Evolutionary conservation across 805 yeast genomes (phyloP), one percentile per base, ranked within the genome.

Genomic region (Diddensiella transvaalensis): DNA sequence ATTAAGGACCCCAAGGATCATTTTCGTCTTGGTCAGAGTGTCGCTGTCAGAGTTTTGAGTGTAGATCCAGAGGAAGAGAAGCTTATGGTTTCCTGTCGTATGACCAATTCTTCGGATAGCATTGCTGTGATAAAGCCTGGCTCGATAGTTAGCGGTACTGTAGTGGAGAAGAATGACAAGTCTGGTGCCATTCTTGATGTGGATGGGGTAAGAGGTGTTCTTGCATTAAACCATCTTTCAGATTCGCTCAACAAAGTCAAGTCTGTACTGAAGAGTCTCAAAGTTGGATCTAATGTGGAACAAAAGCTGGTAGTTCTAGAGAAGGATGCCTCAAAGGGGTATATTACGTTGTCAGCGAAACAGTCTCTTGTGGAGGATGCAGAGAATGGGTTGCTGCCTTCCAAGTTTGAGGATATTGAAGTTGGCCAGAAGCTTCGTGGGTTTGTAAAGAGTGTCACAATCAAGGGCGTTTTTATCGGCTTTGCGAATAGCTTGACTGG

Each of bases 401-500:
- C 72, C 3, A 56, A 67, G 3, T 84, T 80, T 59, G 71, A 73
- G 15, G 95, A 86, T 36, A 71, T 89, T 41, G 60, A 67, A 33
- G 68, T 73, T 11, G 76, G 79, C 6, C 69, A 70, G 39, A 69
- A 69, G 21, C 66, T 87, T 45, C 75, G 78, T 49, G 99, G 98
- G 38, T 90, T 74, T 63, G 79, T 91, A 35, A 84, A 80, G 56
- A 82, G 89, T 17, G 79, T 84, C 17, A 86, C 95, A n/a, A 76
- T 75, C 40, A 75, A 76, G 62, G 98, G 98, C 55, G 72, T 88
- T 10, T 91, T 91, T 63, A 85, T 91, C 49, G 78, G 83, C 0
- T 91, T 91, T 66, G 87, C 83, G 48, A 84, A 85, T 54, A 78
- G 77, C 46, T 77, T 91, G 54, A 86, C 87, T 26, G 98, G 97